These are phyloP conservation scores for Amanita subjunquillea DNA, from an alignment of 768 basidiomycete genomes.

Conservation along the genomic window DNA sequence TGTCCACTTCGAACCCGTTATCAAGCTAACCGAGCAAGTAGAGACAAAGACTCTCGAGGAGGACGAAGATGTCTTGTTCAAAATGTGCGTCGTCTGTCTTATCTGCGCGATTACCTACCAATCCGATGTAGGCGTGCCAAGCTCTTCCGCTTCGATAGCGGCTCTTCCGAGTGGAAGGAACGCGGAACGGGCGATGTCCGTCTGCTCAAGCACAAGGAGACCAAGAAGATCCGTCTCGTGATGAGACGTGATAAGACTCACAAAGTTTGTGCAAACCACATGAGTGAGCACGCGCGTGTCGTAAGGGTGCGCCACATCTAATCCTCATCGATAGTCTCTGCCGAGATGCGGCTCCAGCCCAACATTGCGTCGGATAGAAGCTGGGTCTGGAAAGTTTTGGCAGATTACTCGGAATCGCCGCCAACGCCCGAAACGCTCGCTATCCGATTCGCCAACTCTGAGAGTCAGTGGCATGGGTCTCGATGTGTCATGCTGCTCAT, in stretches of 20 bases:
- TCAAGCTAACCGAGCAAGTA: conserved; percentile 92
- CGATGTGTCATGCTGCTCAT: not conserved
- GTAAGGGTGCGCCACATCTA: not conserved
- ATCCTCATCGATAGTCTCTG: conserved; percentile 45
- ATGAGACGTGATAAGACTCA: conserved; percentile 99
- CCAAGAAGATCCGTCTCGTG: conserved; percentile 88
- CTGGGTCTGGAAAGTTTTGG: conserved; percentile 97
- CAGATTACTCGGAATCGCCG: conserved; percentile 88
- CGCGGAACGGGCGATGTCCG: conserved; percentile 94
- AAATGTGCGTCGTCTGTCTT: conserved; percentile 61
- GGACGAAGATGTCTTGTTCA: conserved; percentile 87
- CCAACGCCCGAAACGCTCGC: conserved; percentile 93
- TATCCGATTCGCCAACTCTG: conserved; percentile 94
- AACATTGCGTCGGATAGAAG: conserved; percentile 98
- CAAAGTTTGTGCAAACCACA: conserved; percentile 98
- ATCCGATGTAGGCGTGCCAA: conserved; percentile 75
- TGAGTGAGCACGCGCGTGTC: conserved; percentile 45
- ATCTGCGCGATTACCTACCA: conserved; percentile 25
- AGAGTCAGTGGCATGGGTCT: conserved; percentile 51
- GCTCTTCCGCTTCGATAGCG: conserved; percentile 86
- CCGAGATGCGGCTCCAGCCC: conserved; percentile 90
- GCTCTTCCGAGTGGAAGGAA: conserved; percentile 91
- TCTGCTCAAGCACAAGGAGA: conserved; percentile 81
- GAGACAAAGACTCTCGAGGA: conserved; percentile 94
- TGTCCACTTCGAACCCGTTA: conserved; percentile 91